Base-by-base conservation (phyloP, 2,329 filamentous ascomycete species). In the Bipolaris bicolor region DNA sequence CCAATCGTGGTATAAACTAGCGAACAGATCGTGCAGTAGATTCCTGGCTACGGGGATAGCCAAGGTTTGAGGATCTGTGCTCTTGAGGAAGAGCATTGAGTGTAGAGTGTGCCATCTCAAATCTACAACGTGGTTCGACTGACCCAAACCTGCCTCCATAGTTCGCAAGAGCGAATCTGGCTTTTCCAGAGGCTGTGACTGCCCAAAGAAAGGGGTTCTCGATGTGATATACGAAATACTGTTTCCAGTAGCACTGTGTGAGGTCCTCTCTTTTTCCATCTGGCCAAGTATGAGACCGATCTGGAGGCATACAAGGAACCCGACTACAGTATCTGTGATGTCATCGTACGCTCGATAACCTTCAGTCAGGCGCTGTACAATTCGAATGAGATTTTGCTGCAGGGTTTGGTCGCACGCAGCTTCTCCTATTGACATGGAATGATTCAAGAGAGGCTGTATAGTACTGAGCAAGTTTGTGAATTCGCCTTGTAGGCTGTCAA, bases 291-390 rank as follows among this genome's bases (percentile, higher is more conserved):
- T 88, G 31, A 96, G 77, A 2, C 92, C 93, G 58, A 96, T 80
- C 63, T 89, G 86, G 9, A 98, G 79, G 65, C 91, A 91, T 56
- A 90, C 87, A 41, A 98, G 80, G 62, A 97, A 90, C 50, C 90
- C 91, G 43, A 92, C 82, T 10, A 92, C 84, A 3, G 92, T 93
- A 43, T 85, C 82, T 0, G 90, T 90, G 65, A 98, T 86, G 70
- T 99, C 95, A 59, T 92, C 90, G 68, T 97, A 98, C 13, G 87
- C 87, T 37, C 87, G 84, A 70, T 92, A 96, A 34, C 87, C 83
- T 29, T 85, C 81, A 1, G 82, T 83, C 7, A 99, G 82, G 43
- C 93, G 86, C 52, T 83, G 80, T 48, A 90, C 85, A 37, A 97
- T 85, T 60, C 90, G 86, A 6, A 81, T 78, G n/a, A 95, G 79